Conservation (phyloP, 148 eudicot species). For the Chenopodium suecicum region DNA sequence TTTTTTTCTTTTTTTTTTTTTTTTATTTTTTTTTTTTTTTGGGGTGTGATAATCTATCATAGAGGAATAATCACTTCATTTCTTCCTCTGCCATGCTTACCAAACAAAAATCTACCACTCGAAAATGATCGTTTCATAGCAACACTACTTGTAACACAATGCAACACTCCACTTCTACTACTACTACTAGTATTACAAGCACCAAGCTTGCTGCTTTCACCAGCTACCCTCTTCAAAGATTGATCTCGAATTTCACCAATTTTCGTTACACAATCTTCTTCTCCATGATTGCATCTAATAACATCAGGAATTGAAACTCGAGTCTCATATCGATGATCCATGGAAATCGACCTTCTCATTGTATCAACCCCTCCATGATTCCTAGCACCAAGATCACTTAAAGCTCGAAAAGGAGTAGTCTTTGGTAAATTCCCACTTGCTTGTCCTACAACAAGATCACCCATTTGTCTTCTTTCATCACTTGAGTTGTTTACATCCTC, state of each 20-base stretch:
- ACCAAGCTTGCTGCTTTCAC: slow-evolving; percentile 31
- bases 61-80: slow-evolving; percentile 34
- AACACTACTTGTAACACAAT: slow-evolving; percentile 33
- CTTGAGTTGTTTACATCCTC: slow-evolving; percentile 16
- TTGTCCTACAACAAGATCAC: not conserved
- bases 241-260: slow-evolving; percentile 9
- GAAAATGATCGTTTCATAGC: slow-evolving; percentile 61
- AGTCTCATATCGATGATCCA: slow-evolving; percentile 43
- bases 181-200: slow-evolving; percentile 9
- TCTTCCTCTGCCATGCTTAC: slow-evolving; percentile 39
- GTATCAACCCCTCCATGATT: slow-evolving; percentile 14
- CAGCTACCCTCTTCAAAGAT: slow-evolving; percentile 6
- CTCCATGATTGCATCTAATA: slow-evolving; percentile 26
- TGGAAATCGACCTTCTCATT: slow-evolving; percentile 59
- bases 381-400: slow-evolving; percentile 30
- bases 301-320: slow-evolving; percentile 42
- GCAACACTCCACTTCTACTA: slow-evolving; percentile 23
- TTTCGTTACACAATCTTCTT: slow-evolving; percentile 26
- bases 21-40: not conserved
- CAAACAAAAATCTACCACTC: slow-evolving; percentile 51
- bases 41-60: slow-evolving; percentile 19
- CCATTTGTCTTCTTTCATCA: slow-evolving; percentile 13
- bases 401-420: slow-evolving; percentile 18
- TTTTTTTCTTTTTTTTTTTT: too few species aligned
- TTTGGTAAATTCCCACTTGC: slow-evolving; percentile 10